Conservation (phyloP, 257 asterid genomes). For the Plantago ovata region DNA sequence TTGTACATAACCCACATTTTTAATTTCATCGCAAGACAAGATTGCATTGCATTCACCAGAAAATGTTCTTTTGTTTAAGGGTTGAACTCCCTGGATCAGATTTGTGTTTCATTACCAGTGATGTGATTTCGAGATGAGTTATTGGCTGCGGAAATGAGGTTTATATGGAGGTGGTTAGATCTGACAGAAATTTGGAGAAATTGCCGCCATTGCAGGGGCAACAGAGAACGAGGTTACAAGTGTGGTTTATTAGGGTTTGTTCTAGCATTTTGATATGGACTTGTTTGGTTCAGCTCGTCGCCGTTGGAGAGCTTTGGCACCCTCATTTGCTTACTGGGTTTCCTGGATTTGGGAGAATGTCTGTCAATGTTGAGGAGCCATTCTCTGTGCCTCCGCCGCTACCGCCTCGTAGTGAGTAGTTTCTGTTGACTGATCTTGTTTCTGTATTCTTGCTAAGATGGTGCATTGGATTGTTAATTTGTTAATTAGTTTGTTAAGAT, state of each 20-base stretch:
- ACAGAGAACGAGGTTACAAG: constrained; percentile 69
- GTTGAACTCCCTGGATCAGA: constrained; percentile 4
- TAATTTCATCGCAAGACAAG: constrained; percentile 12
- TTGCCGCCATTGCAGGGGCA: constrained; percentile 52
- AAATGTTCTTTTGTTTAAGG: constrained; percentile 4
- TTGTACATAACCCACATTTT: constrained; percentile 25
- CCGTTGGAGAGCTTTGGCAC: constrained; percentile 78
- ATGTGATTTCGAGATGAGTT: constrained; percentile 40
- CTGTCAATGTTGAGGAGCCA: constrained; percentile 34
- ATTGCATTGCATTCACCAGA: constrained; percentile 2
- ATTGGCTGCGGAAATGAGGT: constrained; percentile 50
- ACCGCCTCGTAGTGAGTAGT: constrained; percentile 59
- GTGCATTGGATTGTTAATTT: constrained; percentile 13
- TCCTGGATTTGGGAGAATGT: constrained; percentile 32
- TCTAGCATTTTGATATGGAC: constrained; percentile 90
- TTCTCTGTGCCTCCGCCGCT: constrained; percentile 23
- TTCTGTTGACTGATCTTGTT: constrained; percentile 21
- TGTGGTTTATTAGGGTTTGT: constrained; percentile 90
- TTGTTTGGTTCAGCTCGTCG: constrained; percentile 80
- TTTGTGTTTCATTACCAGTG: constrained; percentile 19
- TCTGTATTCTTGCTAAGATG: constrained; percentile 10
- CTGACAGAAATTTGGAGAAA: constrained; percentile 41
- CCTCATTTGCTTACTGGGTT: constrained; percentile 56
- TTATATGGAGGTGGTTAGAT: constrained; percentile 51
- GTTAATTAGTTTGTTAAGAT: neutral